Conservation (phyloP, 257 asterid species). For the Rauvolfia tetraphylla region DNA sequence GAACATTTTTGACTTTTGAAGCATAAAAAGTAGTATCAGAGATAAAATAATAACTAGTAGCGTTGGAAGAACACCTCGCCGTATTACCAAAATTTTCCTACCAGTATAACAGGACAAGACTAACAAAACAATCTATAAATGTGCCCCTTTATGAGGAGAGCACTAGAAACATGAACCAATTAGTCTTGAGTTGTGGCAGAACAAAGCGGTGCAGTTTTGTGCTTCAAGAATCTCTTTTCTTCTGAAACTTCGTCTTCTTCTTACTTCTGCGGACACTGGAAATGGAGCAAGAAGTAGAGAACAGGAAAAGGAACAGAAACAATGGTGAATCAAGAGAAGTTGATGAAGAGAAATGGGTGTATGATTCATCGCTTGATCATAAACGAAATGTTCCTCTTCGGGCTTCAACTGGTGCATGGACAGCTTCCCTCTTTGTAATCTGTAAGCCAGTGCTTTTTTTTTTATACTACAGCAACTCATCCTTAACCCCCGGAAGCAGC, state of each 20-base stretch:
- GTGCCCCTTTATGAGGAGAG: too few species aligned
- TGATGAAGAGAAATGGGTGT: conserved; percentile 43
- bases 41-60: too few species aligned
- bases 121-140: too few species aligned
- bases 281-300: conserved; percentile 10
- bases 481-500: too few species aligned
- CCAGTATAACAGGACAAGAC: too few species aligned
- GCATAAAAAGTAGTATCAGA: too few species aligned
- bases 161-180: too few species aligned
- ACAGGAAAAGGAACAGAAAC: not conserved
- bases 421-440: conserved; percentile 61
- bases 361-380: conserved; percentile 51
- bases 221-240: not conserved
- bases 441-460: conserved; percentile 23
- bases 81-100: too few species aligned
- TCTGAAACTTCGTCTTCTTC: not conserved
- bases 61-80: too few species aligned
- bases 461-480: too few species aligned
- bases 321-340: not conserved
- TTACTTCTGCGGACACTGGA: not conserved
- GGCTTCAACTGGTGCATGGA: conserved; percentile 70
- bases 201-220: not conserved
- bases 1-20: too few species aligned
- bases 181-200: too few species aligned
- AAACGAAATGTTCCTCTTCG: conserved; percentile 60